phyloP scores from a whole-genome alignment of 2,329 filamentous ascomycete genomes.

The Talaromyces sp. region DNA sequence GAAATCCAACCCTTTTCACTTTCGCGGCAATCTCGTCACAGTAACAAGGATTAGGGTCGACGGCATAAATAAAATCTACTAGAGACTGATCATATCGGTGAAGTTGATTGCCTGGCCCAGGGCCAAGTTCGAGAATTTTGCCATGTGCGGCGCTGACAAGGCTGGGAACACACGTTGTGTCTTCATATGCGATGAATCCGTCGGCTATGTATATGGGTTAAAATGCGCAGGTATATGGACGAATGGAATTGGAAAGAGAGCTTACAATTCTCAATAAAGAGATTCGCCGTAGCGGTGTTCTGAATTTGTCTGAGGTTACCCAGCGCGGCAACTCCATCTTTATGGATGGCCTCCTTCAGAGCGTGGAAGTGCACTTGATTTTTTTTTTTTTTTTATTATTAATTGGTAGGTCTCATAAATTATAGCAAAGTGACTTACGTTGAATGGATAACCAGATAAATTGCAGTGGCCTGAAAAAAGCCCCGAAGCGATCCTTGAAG shows the following conservation, averaged over 20 bases:
- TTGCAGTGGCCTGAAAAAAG: no score
- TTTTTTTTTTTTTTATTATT: no score
- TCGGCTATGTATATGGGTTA: conserved; percentile 20
- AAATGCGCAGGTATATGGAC: background rate
- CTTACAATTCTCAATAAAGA: conserved; percentile 22
- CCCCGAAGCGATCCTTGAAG: no score
- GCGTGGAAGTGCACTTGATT: conserved; percentile 22
- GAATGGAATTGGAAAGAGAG: background rate
- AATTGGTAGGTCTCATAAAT: no score
- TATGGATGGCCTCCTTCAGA: conserved; percentile 17
- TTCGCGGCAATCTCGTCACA: conserved; percentile 33
- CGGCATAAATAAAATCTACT: conserved; percentile 41
- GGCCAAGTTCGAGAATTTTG: conserved; percentile 49
- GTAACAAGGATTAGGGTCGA: conserved; percentile 47
- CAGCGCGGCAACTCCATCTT: conserved; percentile 20
- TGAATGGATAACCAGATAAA: no score
- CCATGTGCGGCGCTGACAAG: conserved; percentile 36
- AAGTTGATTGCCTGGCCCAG: conserved; percentile 50
- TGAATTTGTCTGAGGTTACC: conserved; percentile 11
- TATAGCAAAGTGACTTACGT: no score
- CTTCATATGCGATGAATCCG: conserved; percentile 37
- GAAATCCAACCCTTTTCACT: conserved; percentile 32
- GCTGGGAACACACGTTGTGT: conserved; percentile 36
- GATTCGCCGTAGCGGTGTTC: conserved; percentile 22
- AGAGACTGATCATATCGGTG: conserved; percentile 37